These are phyloP conservation scores for Polytolypa hystricis DNA, from an alignment of 2,329 filamentous ascomycete species.

Conservation along the genomic window DNA sequence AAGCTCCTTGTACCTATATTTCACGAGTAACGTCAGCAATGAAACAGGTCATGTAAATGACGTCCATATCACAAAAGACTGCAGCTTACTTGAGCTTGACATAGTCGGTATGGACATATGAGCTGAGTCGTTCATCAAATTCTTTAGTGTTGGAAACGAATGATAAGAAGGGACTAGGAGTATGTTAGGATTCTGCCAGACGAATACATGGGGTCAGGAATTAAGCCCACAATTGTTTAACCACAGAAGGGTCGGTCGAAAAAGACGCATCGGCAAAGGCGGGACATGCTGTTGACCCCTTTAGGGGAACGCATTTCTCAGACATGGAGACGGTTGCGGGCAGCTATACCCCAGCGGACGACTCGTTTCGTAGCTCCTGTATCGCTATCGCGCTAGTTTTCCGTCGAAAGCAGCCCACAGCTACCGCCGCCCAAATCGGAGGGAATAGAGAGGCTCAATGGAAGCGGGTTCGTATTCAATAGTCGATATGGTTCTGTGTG, in stretches of 20 bases:
- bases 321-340: conserved; percentile 20
- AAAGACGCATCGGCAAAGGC: conserved; percentile 64
- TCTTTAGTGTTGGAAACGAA: conserved; percentile 63
- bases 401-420: too few species aligned
- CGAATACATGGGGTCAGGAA: conserved; percentile 5
- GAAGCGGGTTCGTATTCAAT: too few species aligned
- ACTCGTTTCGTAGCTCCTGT: too few species aligned
- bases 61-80: background rate
- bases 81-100: conserved; percentile 62
- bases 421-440: too few species aligned
- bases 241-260: conserved; percentile 49
- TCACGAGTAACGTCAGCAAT: conserved; percentile 18
- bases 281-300: conserved; percentile 57
- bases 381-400: too few species aligned
- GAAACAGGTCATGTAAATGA: too few species aligned
- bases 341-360: too few species aligned
- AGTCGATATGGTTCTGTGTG: too few species aligned
- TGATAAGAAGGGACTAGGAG: conserved; percentile 65
- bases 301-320: conserved; percentile 52
- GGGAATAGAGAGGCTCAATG: too few species aligned
- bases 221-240: conserved; percentile 53
- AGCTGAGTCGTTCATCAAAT: conserved; percentile 65
- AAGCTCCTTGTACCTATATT: conserved; percentile 66
- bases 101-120: conserved; percentile 65
- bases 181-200: background rate